A percentile compares a stretch with the other conserved stretches of the same genome.
Conservation (phyloP, 176 grass and related monocot genomes). For the Cenchrus purpureus region DNA sequence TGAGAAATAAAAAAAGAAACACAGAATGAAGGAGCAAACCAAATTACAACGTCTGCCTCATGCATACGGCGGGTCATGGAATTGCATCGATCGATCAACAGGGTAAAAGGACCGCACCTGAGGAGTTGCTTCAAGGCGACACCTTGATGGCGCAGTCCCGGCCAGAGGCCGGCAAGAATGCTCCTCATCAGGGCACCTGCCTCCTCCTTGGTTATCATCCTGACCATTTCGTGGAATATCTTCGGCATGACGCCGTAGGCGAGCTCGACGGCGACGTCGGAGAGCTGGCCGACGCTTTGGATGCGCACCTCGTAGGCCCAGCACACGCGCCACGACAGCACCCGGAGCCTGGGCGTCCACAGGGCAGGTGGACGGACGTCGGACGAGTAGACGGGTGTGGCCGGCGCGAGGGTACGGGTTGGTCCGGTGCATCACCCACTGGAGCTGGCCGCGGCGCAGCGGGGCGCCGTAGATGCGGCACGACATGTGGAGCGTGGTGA, state of each 20-base stretch:
- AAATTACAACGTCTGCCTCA: no score
- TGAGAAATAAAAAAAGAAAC: not conserved
- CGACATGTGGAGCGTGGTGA: not conserved
- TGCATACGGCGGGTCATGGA: no score
- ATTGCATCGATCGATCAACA: no score
- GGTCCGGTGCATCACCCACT: no score
- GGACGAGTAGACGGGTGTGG: not conserved
- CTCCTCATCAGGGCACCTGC: not conserved
- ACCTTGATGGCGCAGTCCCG: not conserved
- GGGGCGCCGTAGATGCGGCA: not conserved
- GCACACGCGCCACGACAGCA: not conserved
- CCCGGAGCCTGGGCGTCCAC: not conserved
- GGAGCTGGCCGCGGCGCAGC: no score
- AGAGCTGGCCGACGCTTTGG: not conserved
- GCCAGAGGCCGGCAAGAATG: not conserved
- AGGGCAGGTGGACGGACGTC: not conserved
- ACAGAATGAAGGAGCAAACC: no score
- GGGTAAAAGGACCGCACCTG: no score
- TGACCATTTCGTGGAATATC: not conserved
- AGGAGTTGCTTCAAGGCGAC: no score
- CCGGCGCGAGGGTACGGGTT: no score
- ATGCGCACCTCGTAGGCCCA: no score
- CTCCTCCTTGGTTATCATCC: not conserved
- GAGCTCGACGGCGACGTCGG: not conserved
- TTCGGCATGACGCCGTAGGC: not conserved